Percentiles rank a stretch among this genome's conserved stretches.
phyloP scores from a whole-genome alignment of 2,329 filamentous ascomycete genomes.

The Cryphonectria radicalis region DNA sequence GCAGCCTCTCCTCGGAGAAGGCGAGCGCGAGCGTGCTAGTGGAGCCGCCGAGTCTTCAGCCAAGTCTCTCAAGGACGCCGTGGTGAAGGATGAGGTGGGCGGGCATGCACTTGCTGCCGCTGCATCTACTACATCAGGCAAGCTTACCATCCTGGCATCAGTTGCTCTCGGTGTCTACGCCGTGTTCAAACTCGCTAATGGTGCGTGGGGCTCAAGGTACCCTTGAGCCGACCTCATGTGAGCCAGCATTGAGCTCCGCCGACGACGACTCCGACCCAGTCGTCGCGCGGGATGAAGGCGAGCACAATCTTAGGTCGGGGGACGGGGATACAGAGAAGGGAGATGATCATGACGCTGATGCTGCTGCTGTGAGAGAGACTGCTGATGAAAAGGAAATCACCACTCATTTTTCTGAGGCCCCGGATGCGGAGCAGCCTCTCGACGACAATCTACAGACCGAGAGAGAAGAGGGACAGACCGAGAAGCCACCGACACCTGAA shows the following conservation, averaged over 20 bases:
- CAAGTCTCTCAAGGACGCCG: conserved; percentile 27
- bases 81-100: conserved; percentile 30
- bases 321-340: conserved; percentile 13
- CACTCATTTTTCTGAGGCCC: conserved; percentile 7
- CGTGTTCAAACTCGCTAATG: conserved; percentile 31
- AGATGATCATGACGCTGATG: conserved; percentile 28
- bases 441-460: background rate
- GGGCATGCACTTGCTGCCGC: conserved; percentile 22
- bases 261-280: conserved; percentile 25
- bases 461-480: background rate
- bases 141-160: conserved; percentile 31
- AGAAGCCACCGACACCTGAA: background rate
- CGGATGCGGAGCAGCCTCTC: conserved; percentile 7
- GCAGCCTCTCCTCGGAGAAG: conserved; percentile 20
- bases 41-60: conserved; percentile 29
- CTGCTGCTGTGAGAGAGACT: conserved; percentile 24
- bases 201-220: conserved; percentile 30
- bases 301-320: conserved; percentile 23
- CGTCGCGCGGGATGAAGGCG: conserved; percentile 26
- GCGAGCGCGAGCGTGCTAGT: conserved; percentile 27
- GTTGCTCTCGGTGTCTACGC: conserved; percentile 30
- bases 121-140: conserved; percentile 30
- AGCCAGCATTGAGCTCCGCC: conserved; percentile 26
- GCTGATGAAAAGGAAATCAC: conserved; percentile 26
- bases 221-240: conserved; percentile 24